A percentile compares a stretch with the other conserved stretches of the same genome.
Evolutionary conservation across 2,329 filamentous ascomycete species (phyloP).

Genomic region (Dactylellina drechsleri): DNA sequence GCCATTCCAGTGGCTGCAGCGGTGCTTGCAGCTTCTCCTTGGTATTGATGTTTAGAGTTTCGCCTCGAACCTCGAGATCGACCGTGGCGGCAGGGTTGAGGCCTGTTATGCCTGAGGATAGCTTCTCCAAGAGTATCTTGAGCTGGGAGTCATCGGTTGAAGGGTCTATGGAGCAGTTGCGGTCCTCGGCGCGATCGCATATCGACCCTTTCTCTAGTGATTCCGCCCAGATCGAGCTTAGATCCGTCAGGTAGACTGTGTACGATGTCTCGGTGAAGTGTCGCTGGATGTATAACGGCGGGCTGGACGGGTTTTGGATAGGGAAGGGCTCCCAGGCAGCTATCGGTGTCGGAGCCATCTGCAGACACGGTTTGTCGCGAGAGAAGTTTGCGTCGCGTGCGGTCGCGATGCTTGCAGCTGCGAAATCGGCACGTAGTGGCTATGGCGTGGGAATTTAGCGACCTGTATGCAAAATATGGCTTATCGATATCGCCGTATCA

Average conservation of each 20-base stretch:
- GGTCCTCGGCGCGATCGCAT: slow-evolving; percentile 70
- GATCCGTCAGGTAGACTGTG: slow-evolving; percentile 74
- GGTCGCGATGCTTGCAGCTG: slow-evolving; percentile 27
- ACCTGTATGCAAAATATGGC: slow-evolving; percentile 19
- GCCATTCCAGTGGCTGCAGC: slow-evolving; percentile 73
- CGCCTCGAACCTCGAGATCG: slow-evolving; percentile 60
- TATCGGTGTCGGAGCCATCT: slow-evolving; percentile 46
- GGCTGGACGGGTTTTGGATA: slow-evolving; percentile 59
- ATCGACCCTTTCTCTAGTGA: slow-evolving; percentile 71
- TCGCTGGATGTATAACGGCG: slow-evolving; percentile 73
- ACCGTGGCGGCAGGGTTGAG: slow-evolving; percentile 61
- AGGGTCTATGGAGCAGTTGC: slow-evolving; percentile 78
- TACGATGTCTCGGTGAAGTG: slow-evolving; percentile 70
- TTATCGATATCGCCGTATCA: slow-evolving; percentile 33
- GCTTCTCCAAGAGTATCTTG: slow-evolving; percentile 72
- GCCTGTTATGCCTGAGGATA: slow-evolving; percentile 66
- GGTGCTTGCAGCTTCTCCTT: slow-evolving; percentile 72
- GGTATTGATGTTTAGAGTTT: slow-evolving; percentile 65
- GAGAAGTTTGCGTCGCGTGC: slow-evolving; percentile 16
- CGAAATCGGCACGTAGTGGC: slow-evolving; percentile 11
- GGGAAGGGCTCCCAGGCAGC: slow-evolving; percentile 57
- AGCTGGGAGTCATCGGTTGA: slow-evolving; percentile 75
- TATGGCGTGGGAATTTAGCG: slow-evolving; percentile 40
- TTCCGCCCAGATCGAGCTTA: slow-evolving; percentile 79
- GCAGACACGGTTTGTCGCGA: slow-evolving; percentile 27